A percentile compares a stretch with the other conserved stretches of the same genome.
These are phyloP conservation scores for Lablab purpureus DNA, from an alignment of 306 rosid genomes.

Conservation along the genomic window DNA sequence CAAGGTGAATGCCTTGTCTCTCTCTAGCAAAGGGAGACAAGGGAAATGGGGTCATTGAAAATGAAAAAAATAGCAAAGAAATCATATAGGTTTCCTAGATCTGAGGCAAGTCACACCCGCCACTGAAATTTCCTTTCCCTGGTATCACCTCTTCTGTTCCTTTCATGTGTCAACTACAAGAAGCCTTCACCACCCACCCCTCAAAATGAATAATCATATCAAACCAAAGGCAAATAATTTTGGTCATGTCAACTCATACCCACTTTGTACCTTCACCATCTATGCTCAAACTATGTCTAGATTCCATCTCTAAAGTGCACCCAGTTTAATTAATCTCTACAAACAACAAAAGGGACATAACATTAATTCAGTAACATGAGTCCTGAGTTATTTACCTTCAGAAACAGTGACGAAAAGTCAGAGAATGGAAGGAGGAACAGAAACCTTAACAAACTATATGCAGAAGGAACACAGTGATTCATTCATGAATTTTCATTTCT, in stretches of 20 bases:
- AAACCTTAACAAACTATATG: slow-evolving; percentile 47
- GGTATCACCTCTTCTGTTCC: slow-evolving; percentile 39
- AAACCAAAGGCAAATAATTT: slow-evolving; percentile 38
- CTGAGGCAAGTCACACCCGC: slow-evolving; percentile 58
- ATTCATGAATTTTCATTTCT: slow-evolving; percentile 18
- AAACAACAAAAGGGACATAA: slow-evolving; percentile 28
- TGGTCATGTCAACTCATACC: slow-evolving; percentile 45
- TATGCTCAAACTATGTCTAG: slow-evolving; percentile 12
- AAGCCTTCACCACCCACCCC: slow-evolving; percentile 30
- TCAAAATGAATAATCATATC: slow-evolving; percentile 31
- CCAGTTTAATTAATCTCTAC: slow-evolving; percentile 1
- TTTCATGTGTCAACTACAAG: slow-evolving; percentile 54
- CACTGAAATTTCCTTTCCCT: slow-evolving; percentile 46
- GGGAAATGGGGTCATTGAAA: slow-evolving; percentile 45
- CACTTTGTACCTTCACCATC: slow-evolving; percentile 33
- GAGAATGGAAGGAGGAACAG: slow-evolving; percentile 43
- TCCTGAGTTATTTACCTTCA: slow-evolving; percentile 55
- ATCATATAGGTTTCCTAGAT: slow-evolving; percentile 56
- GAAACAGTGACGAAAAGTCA: slow-evolving; percentile 27
- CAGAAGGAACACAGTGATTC: slow-evolving; percentile 14
- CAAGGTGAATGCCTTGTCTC: slow-evolving; percentile 27
- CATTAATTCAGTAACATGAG: slow-evolving; percentile 16
- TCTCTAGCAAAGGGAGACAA: slow-evolving; percentile 42
- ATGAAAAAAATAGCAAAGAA: slow-evolving; percentile 24
- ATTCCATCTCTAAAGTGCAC: slow-evolving; percentile 21